Percentiles rank a stretch among this genome's conserved stretches.
Evolutionary conservation across 2,329 filamentous ascomycete species (phyloP).

Genomic region (Fusarium veterinarium): DNA sequence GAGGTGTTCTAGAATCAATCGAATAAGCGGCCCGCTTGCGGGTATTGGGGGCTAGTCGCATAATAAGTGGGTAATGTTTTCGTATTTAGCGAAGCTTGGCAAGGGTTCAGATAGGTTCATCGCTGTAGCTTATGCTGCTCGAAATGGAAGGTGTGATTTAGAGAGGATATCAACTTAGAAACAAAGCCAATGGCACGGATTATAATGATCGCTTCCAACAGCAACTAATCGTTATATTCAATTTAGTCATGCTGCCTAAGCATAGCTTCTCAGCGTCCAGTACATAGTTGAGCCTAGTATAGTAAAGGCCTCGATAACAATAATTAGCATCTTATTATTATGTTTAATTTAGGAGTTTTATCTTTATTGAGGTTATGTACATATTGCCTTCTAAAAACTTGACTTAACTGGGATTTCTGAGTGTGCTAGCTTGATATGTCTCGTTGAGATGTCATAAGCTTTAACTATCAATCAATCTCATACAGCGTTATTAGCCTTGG

Average conservation of each 20-base stretch:
- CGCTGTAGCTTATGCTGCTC: neutral
- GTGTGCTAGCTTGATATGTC: too few relatives aligned
- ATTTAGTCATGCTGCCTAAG: too few relatives aligned
- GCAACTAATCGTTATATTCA: accelerated
- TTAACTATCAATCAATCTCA: too few relatives aligned
- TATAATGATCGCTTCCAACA: neutral
- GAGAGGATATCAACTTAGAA: accelerated
- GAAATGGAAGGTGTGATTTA: neutral
- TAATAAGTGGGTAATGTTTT: neutral
- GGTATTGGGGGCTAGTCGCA: neutral
- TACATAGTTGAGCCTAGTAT: neutral
- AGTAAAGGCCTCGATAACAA: neutral
- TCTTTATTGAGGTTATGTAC: too few relatives aligned
- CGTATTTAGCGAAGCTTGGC: neutral
- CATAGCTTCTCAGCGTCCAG: too few relatives aligned
- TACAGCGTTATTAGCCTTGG: too few relatives aligned
- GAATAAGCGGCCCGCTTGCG: neutral
- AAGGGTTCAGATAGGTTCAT: neutral
- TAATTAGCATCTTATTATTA: neutral
- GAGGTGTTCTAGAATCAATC: neutral
- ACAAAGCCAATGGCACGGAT: neutral
- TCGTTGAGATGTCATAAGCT: too few relatives aligned
- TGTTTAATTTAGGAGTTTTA: too few relatives aligned
- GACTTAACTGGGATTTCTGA: too few relatives aligned
- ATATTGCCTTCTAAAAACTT: too few relatives aligned